Conservation (phyloP, 2,329 filamentous ascomycete species). For the Ambrosiella xylebori region DNA sequence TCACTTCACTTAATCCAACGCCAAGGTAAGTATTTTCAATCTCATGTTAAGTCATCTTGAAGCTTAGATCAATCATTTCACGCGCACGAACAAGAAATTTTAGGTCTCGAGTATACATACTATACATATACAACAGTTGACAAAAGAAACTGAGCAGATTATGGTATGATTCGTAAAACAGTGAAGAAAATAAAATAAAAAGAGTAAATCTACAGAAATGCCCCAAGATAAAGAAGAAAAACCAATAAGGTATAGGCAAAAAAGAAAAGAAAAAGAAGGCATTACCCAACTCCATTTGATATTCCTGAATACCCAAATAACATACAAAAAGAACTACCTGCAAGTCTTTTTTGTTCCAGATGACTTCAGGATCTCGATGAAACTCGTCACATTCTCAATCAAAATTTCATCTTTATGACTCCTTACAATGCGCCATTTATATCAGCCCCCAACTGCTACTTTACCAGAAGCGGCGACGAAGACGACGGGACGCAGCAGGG, state of each 20-base stretch:
- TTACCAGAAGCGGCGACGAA: conserved; percentile 11
- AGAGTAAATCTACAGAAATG: conserved; percentile 3
- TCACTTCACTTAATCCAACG: no score
- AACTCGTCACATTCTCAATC: no score
- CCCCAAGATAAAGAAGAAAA: conserved; percentile 4
- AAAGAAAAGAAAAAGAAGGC: conserved; percentile 14
- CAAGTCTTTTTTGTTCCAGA: background rate
- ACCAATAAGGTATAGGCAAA: conserved; percentile 7
- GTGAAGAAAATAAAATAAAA: background rate
- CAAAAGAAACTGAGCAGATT: background rate
- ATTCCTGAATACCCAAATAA: conserved; percentile 3
- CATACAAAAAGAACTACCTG: background rate
- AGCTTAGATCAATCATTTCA: no score
- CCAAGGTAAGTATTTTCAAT: no score
- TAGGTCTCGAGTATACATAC: no score
- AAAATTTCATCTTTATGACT: no score
- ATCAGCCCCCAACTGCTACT: background rate
- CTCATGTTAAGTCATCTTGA: no score
- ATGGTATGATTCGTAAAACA: background rate
- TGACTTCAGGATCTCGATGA: background rate
- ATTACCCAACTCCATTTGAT: conserved; percentile 11
- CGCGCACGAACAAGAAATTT: no score
- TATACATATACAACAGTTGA: background rate
- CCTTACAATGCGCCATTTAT: no score
- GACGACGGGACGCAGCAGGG: conserved; percentile 7